Evolutionary conservation across 2,329 filamentous ascomycete genomes (phyloP), one percentile per base, ranked within the genome.

Genomic region (Aspergillus floridensis): DNA sequence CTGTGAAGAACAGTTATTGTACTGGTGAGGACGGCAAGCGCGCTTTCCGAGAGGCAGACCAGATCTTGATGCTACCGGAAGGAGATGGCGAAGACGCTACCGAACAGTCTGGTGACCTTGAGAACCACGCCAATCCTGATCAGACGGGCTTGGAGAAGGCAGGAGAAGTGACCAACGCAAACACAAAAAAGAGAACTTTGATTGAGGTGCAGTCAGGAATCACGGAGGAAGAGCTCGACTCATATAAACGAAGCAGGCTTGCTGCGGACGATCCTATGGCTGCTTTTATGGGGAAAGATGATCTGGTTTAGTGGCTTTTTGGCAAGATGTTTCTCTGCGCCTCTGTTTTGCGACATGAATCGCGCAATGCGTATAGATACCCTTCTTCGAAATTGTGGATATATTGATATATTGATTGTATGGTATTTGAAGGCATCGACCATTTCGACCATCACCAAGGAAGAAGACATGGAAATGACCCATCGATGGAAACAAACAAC

Each of bases 1-100:
- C 87, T 22, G 86, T 96, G 63, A 97, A 96, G 78, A 98, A 99
- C 76, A 96, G 92, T 70, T 99, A 98, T 71, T 99, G 95, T 75
- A 98, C 93, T 0, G 95, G 95, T 26, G 91, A 95, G 61, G 91
- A 90, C 59, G 95, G 95, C 38, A 96, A 87, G 74, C 79, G 79
- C 62, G 93, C 92, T 1, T 92, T 91, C 76, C 88, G 93, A 67
- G 88, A 90, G 58, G 87, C 91, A 0, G 88, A 95, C 65, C 80
- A 80, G 32, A 78, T 87, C 73, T 74, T 83, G 56, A 77, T 78
- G 38, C 68, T 86, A n/a, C 69, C 76, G 21, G 70, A 69, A 12
- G 46, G 44, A 22, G 61, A 67, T 21, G 41, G 50, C 7, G 59
- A 58, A 49, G 31, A 56, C 32, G 41, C 52, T 10, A 59, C 57